Conservation (phyloP, 768 basidiomycete species). For the Collybiopsis luxurians region DNA sequence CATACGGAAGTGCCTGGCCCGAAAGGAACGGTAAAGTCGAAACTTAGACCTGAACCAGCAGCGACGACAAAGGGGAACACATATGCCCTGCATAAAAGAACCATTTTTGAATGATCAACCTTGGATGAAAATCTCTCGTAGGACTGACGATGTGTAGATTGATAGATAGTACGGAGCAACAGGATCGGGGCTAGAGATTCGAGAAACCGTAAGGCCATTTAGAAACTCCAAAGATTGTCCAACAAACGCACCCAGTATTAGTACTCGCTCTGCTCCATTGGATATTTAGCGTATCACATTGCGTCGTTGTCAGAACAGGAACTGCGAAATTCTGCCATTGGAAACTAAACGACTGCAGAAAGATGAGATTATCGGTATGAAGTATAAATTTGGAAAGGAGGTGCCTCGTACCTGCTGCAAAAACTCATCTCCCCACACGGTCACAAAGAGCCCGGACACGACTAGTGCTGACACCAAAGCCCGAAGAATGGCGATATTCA, state of each 20-base stretch:
- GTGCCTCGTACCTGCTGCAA: too few relatives aligned
- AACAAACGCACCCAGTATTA: slow-evolving; percentile 31
- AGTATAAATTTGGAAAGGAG: too few relatives aligned
- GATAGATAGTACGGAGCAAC: slow-evolving; percentile 57
- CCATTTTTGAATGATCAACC: too few relatives aligned
- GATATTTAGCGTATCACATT: slow-evolving; percentile 43
- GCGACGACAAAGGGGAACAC: slow-evolving; percentile 50
- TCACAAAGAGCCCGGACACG: too few relatives aligned
- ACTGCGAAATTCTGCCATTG: not conserved
- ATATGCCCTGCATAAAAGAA: slow-evolving; percentile 39
- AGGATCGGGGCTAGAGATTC: slow-evolving; percentile 46
- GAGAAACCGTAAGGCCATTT: slow-evolving; percentile 7
- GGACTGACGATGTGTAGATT: slow-evolving; percentile 57
- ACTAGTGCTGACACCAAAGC: too few relatives aligned
- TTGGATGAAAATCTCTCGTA: too few relatives aligned
- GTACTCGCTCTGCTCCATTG: slow-evolving; percentile 40
- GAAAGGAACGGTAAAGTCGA: slow-evolving; percentile 59
- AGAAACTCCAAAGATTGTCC: not conserved
- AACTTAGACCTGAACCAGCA: slow-evolving; percentile 43
- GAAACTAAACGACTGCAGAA: not conserved
- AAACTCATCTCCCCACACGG: too few relatives aligned
- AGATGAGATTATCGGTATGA: not conserved
- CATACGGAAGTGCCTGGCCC: slow-evolving; percentile 49
- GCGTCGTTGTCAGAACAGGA: slow-evolving; percentile 24
- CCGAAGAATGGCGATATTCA: not conserved